These are phyloP conservation scores for Yamadazyma atlantica DNA, from an alignment of 1,139 yeast species.

Conservation along the genomic window DNA sequence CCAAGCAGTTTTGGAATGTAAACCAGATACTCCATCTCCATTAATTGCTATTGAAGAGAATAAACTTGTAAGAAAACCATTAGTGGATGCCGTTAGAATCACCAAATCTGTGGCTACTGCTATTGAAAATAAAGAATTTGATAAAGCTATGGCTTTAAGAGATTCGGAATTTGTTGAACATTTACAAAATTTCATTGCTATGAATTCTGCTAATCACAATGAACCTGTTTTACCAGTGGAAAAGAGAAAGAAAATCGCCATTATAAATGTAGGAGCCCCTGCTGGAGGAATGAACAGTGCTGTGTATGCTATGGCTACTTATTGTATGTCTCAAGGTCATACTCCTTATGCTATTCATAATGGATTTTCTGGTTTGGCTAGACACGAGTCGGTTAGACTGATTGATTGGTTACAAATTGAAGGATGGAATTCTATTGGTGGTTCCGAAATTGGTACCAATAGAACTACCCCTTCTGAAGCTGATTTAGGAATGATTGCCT, in stretches of 20 bases:
- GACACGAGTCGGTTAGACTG: constrained; percentile 66
- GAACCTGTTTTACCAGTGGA: constrained; percentile 55
- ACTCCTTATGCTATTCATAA: constrained; percentile 70
- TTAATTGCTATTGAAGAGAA: constrained; percentile 90
- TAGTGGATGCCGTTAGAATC: constrained; percentile 84
- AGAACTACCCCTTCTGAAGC: constrained; percentile 65
- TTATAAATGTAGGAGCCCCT: constrained; percentile 80
- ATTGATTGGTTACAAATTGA: constrained; percentile 69
- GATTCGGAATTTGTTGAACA: constrained; percentile 73
- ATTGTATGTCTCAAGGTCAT: constrained; percentile 76
- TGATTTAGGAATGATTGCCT: constrained; percentile 74
- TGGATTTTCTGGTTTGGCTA: constrained; percentile 75
- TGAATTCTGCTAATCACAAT: constrained; percentile 62
- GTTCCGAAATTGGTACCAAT: constrained; percentile 82
- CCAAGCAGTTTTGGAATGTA: constrained; percentile 81
- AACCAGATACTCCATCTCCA: constrained; percentile 93
- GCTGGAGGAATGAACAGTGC: constrained; percentile 82
- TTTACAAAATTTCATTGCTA: constrained; percentile 57
- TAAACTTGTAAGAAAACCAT: constrained; percentile 77
- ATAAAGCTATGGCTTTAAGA: constrained; percentile 77
- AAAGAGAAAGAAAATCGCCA: constrained; percentile 63
- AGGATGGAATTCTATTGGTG: constrained; percentile 75
- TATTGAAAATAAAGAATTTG: constrained; percentile 74
- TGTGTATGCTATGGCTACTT: constrained; percentile 71
- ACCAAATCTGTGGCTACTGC: constrained; percentile 89